A percentile compares a stretch with the other conserved stretches of the same genome.
phyloP scores from a whole-genome alignment of 768 basidiomycete species.

The Tylopilus sp. region DNA sequence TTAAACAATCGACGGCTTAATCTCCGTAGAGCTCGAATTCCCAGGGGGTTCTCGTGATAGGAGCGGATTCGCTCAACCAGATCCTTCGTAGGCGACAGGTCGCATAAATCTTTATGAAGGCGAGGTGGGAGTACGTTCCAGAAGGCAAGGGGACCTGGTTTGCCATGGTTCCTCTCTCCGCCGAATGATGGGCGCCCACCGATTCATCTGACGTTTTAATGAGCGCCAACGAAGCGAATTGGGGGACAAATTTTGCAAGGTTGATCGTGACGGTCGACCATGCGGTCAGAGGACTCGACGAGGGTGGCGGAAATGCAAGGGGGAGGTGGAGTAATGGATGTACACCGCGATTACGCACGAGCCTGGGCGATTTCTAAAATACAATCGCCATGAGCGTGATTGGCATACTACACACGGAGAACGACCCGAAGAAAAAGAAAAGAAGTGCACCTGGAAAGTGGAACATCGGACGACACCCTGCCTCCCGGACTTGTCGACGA shows the following conservation, averaged over 20 bases:
- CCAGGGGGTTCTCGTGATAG: slow-evolving; percentile 58
- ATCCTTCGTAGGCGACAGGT: slow-evolving; percentile 73
- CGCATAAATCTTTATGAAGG: slow-evolving; percentile 75
- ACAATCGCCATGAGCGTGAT: slow-evolving; percentile 8
- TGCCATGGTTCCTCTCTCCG: slow-evolving; percentile 19
- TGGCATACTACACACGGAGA: neutral
- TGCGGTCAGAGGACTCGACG: slow-evolving; percentile 57
- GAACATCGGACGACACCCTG: slow-evolving; percentile 64
- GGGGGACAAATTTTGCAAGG: slow-evolving; percentile 55
- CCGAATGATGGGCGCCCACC: slow-evolving; percentile 19
- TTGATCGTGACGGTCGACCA: slow-evolving; percentile 68
- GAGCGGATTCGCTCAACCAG: slow-evolving; percentile 64
- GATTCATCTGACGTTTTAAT: slow-evolving; percentile 20
- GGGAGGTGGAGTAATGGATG: slow-evolving; percentile 69
- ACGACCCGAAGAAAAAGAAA: neutral
- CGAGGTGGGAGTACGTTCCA: slow-evolving; percentile 60
- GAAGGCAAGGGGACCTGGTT: slow-evolving; percentile 38
- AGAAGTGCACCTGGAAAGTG: slow-evolving; percentile 68
- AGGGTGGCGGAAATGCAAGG: slow-evolving; percentile 54
- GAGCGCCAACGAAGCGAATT: slow-evolving; percentile 53
- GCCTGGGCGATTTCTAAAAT: slow-evolving; percentile 50
- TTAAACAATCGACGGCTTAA: slow-evolving; percentile 21
- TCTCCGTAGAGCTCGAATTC: slow-evolving; percentile 68
- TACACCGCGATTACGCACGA: slow-evolving; percentile 39
- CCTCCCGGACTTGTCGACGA: slow-evolving; percentile 60